Evolutionary conservation across 2,329 filamentous ascomycete species (phyloP), one percentile per base, ranked within the genome.

Genomic region (Rhinocladiella mackenziei): DNA sequence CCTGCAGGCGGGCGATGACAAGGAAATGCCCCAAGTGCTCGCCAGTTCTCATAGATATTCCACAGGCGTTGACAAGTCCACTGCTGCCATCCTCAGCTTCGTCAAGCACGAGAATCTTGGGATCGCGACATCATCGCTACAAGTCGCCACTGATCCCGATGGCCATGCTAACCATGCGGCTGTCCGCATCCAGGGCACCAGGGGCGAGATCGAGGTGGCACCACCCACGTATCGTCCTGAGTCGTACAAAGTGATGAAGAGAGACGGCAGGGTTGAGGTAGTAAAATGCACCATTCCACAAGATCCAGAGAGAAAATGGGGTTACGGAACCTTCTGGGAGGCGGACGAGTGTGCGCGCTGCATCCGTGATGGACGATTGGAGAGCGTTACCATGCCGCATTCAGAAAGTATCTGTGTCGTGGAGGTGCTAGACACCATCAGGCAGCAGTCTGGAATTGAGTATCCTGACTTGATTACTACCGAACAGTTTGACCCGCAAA

Each of bases 401-500:
- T 74, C 78, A 32, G 89, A 95, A 74, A 91, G 84, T 60, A 73
- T 94, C 41, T 75, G 81, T 35, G 86, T 94, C 52, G 94, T 95
- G 88, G 83, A 89, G 61, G 72, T 77, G 2, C 84, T 85, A 81
- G 82, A 86, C 68, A 76, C 82, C 65, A 77, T 80, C 10, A 70
- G 81, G 57, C 74, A 67, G 62, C 79, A 83, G 65, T 75, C 75
- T 39, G 77, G 74, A 2, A 64, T 85, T 61, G 69, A 59, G 40
- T 85, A 83, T 65, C 80, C 81, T 6, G 9, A n/a, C n/a, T n/a
- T n/a, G n/a, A n/a, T n/a, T n/a, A n/a, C n/a, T n/a, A n/a, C n/a
- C n/a, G n/a, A n/a, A n/a, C n/a, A n/a, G n/a, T n/a, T n/a, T n/a
- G n/a, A n/a, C n/a, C n/a, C n/a, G n/a, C n/a, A n/a, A n/a, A n/a